Evolutionary conservation across 2,329 filamentous ascomycete genomes (phyloP).

Genomic region (Tolypocladium sp.): DNA sequence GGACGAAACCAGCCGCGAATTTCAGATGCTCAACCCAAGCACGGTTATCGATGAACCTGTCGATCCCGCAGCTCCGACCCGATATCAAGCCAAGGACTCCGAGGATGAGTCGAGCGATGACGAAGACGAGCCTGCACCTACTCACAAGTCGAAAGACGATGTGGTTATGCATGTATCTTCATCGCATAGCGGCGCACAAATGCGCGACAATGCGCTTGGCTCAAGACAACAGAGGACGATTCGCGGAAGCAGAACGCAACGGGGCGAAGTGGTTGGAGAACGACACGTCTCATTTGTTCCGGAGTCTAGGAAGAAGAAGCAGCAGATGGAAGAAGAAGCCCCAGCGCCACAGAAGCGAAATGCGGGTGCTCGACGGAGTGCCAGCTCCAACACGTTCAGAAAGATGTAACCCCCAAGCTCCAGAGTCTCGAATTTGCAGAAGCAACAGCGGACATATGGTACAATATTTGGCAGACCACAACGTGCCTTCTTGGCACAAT

Average conservation of each 20-base stretch:
- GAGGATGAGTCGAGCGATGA: constrained; percentile 36
- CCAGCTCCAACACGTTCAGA: constrained; percentile 68
- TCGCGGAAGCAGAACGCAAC: constrained; percentile 33
- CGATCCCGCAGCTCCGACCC: constrained; percentile 23
- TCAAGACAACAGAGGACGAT: constrained; percentile 42
- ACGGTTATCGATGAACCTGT: constrained; percentile 40
- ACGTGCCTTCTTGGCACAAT: not conserved
- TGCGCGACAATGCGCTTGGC: constrained; percentile 47
- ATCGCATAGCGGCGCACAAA: constrained; percentile 49
- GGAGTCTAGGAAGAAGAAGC: constrained; percentile 41
- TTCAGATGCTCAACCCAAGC: constrained; percentile 81
- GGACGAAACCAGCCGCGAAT: constrained; percentile 83
- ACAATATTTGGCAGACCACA: not conserved
- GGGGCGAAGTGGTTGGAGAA: constrained; percentile 48
- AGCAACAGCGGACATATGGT: not conserved
- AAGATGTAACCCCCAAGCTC: constrained; percentile 37
- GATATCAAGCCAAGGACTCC: constrained; percentile 29
- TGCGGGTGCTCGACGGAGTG: constrained; percentile 50
- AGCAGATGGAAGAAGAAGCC: constrained; percentile 22
- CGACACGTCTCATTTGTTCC: constrained; percentile 68
- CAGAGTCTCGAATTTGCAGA: not conserved
- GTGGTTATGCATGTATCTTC: constrained; percentile 61
- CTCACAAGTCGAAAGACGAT: constrained; percentile 22
- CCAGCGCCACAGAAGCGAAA: constrained; percentile 22
- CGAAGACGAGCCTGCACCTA: constrained; percentile 16